Percentiles rank a stretch among this genome's conserved stretches.
Conservation (phyloP, 1,139 yeast genomes). For the Hemisphaericaspora subhashii region DNA sequence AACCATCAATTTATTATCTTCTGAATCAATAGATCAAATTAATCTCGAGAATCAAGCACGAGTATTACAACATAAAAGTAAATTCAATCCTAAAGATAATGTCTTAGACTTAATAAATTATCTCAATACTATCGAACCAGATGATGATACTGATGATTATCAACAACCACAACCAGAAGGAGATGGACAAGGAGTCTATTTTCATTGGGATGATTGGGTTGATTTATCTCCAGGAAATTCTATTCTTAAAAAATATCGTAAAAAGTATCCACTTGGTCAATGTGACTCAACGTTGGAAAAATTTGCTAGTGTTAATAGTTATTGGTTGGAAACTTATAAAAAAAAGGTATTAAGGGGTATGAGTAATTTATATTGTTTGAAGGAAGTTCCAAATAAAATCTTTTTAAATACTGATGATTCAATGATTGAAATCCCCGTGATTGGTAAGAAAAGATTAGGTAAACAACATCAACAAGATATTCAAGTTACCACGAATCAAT, state of each 20-base stretch:
- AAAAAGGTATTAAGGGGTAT: conserved; percentile 37
- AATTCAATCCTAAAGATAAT: conserved; percentile 31
- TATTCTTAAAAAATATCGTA: conserved; percentile 21
- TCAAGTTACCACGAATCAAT: conserved; percentile 10
- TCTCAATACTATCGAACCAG: conserved; percentile 9
- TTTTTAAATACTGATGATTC: conserved; percentile 27
- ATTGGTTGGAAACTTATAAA: conserved; percentile 35
- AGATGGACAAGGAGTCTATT: conserved; percentile 27
- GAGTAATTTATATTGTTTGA: conserved; percentile 35
- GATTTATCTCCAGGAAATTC: conserved; percentile 30
- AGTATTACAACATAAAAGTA: conserved; percentile 23
- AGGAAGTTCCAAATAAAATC: conserved; percentile 30
- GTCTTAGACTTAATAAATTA: conserved; percentile 23
- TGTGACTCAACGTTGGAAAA: conserved; percentile 24
- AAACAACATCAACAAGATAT: conserved; percentile 2
- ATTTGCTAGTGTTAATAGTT: conserved; percentile 35
- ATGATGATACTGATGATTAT: conserved; percentile 1
- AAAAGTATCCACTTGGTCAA: conserved; percentile 16
- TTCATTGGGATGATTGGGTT: conserved; percentile 49
- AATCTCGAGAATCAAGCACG: conserved; percentile 21
- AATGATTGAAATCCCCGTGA: conserved; percentile 32
- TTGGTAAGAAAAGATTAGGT: conserved; percentile 28
- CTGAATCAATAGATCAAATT: background rate
- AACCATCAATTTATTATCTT: conserved; percentile 11
- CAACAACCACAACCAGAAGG: too few relatives aligned